phyloP scores from a whole-genome alignment of 2,329 filamentous ascomycete species.

The Fusarium sambucinum region DNA sequence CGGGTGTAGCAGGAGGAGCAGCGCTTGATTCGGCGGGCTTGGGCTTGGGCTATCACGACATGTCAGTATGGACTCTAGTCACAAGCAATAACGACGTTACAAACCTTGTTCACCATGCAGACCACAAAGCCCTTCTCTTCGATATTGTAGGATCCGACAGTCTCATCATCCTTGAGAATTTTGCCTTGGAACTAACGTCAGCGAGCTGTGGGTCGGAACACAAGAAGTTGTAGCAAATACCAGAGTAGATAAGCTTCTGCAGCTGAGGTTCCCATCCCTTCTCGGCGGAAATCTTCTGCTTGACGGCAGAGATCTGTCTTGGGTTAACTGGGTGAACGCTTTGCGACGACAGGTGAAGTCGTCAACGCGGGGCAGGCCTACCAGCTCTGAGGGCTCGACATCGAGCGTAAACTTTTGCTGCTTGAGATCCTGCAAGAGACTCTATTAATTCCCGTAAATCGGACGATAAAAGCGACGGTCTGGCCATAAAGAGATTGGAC shows the following conservation, averaged over 20 bases:
- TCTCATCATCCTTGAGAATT: constrained; percentile 97
- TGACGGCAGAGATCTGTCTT: constrained; percentile 83
- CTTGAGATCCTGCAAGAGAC: constrained; percentile 84
- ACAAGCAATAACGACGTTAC: constrained; percentile 25
- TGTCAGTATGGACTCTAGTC: constrained; percentile 21
- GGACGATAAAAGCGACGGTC: constrained; percentile 2
- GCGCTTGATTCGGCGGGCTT: constrained; percentile 76
- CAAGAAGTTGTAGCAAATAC: constrained; percentile 60
- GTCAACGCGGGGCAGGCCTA: constrained; percentile 64
- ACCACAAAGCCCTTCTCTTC: constrained; percentile 99
- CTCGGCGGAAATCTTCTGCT: constrained; percentile 90
- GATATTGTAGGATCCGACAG: constrained; percentile 96
- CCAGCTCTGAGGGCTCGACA: constrained; percentile 90
- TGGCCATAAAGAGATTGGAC: not conserved
- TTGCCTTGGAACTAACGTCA: constrained; percentile 73
- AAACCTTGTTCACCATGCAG: constrained; percentile 97
- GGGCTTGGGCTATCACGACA: constrained; percentile 62
- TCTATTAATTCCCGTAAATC: constrained; percentile 20
- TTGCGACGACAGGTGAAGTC: constrained; percentile 36
- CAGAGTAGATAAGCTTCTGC: constrained; percentile 98
- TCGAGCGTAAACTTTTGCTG: constrained; percentile 99
- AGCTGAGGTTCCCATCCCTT: constrained; percentile 93
- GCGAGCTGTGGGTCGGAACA: constrained; percentile 27
- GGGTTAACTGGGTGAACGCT: constrained; percentile 26
- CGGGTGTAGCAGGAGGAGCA: constrained; percentile 69